phyloP scores from a whole-genome alignment of 1,284 basidiomycete species.

The Cerrena zonata region DNA sequence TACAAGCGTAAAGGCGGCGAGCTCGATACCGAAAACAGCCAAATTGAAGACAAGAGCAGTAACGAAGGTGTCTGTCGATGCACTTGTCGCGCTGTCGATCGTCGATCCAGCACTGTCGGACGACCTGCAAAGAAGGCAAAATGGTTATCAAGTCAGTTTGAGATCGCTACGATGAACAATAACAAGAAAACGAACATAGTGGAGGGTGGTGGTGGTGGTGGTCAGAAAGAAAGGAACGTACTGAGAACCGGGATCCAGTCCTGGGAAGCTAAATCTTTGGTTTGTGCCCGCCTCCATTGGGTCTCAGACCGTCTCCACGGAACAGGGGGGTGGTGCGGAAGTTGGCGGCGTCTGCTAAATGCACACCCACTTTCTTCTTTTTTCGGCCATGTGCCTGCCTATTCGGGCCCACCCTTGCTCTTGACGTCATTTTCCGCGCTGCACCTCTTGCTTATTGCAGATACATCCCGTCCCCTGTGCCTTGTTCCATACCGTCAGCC shows the following conservation, averaged over 20 bases:
- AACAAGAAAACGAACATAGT: background rate
- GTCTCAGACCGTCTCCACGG: too few relatives aligned
- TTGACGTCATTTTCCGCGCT: background rate
- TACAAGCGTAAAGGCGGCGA: slow-evolving; percentile 65
- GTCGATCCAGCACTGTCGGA: too few relatives aligned
- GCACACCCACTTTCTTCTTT: too few relatives aligned
- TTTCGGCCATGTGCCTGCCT: background rate
- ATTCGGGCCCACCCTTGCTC: background rate
- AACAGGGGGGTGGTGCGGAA: too few relatives aligned
- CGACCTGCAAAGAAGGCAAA: background rate
- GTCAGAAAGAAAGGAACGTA: background rate
- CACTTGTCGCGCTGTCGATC: slow-evolving; percentile 21
- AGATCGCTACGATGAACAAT: background rate
- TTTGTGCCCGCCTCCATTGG: too few relatives aligned
- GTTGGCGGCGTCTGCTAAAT: too few relatives aligned
- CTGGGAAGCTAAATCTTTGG: too few relatives aligned
- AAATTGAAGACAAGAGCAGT: slow-evolving; percentile 74
- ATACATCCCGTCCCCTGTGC: background rate
- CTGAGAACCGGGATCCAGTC: background rate
- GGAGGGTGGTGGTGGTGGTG: background rate
- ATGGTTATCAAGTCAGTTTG: background rate
- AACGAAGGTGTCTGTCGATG: slow-evolving; percentile 54
- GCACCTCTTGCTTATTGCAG: background rate
- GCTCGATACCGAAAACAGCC: slow-evolving; percentile 59
- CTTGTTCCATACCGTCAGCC: background rate